Conservation (phyloP, 2,329 filamentous ascomycete species). For the Thelonectria rubi region DNA sequence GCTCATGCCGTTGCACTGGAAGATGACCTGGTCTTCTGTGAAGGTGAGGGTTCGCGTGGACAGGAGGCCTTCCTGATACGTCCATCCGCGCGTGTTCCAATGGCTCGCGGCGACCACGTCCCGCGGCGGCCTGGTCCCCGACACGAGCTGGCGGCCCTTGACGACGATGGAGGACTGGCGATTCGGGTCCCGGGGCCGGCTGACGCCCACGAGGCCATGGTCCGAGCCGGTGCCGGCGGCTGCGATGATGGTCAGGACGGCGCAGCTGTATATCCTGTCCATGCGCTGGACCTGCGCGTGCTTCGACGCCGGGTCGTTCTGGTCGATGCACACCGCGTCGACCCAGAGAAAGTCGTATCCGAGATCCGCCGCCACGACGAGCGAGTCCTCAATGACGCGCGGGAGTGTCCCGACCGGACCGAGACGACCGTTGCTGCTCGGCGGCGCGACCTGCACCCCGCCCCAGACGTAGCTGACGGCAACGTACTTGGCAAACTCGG, state of each 20-base stretch:
- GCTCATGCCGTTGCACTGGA: slow-evolving; percentile 14
- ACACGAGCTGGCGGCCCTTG: not conserved
- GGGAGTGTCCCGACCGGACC: not conserved
- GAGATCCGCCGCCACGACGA: no score
- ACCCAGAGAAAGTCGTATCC: no score
- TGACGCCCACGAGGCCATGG: not conserved
- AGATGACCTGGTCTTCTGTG: slow-evolving; percentile 2
- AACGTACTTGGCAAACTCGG: not conserved
- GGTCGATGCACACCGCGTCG: no score
- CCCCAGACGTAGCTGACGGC: slow-evolving; percentile 11
- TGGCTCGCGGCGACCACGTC: not conserved
- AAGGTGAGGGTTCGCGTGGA: slow-evolving; percentile 6
- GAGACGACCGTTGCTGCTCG: not conserved
- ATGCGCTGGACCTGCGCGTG: no score
- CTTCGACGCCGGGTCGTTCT: no score
- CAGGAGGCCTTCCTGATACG: slow-evolving; percentile 7
- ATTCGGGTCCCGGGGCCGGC: not conserved
- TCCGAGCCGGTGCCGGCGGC: not conserved
- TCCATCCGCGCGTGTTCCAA: slow-evolving; percentile 7
- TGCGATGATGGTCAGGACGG: slow-evolving; percentile 15
- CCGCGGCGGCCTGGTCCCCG: not conserved
- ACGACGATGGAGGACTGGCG: not conserved
- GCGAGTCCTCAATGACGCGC: not conserved
- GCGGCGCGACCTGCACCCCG: not conserved
- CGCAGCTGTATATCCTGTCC: not conserved